Evolutionary conservation across 345 rosid species (phyloP).

Genomic region (Sisymbrium irio): DNA sequence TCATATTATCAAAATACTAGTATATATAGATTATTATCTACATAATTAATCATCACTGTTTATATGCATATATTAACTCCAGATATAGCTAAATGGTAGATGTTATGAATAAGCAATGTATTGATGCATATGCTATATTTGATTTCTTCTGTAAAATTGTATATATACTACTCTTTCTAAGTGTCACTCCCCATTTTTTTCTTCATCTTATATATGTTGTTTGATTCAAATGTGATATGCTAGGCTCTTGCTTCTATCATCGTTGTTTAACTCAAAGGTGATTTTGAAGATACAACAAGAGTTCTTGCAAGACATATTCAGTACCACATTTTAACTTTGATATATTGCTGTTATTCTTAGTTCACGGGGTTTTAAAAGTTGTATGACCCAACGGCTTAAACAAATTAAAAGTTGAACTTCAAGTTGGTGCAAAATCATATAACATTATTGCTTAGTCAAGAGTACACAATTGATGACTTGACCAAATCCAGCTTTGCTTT

Average conservation of each 20-base stretch:
- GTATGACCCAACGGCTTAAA: not conserved
- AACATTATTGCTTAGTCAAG: not conserved
- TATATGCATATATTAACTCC: no score
- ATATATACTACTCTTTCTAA: not conserved
- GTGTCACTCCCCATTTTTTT: not conserved
- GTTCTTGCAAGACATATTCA: not conserved
- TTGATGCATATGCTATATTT: no score
- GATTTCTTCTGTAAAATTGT: not conserved
- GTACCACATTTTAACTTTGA: not conserved
- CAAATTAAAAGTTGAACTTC: slow-evolving; percentile 1
- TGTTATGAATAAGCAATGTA: not conserved
- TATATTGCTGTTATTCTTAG: not conserved
- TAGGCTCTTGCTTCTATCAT: not conserved
- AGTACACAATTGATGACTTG: slow-evolving; percentile 20
- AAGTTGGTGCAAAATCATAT: slow-evolving; percentile 26
- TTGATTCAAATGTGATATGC: not conserved
- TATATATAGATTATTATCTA: no score
- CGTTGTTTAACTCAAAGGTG: not conserved
- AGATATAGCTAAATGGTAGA: no score
- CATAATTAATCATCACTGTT: no score
- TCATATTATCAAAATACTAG: no score
- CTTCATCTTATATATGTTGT: not conserved
- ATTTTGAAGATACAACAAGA: not conserved
- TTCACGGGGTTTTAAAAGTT: not conserved
- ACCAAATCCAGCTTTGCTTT: slow-evolving; percentile 24